These are phyloP conservation scores for Candida caryicola DNA, from an alignment of 805 yeast species.

Conservation along the genomic window DNA sequence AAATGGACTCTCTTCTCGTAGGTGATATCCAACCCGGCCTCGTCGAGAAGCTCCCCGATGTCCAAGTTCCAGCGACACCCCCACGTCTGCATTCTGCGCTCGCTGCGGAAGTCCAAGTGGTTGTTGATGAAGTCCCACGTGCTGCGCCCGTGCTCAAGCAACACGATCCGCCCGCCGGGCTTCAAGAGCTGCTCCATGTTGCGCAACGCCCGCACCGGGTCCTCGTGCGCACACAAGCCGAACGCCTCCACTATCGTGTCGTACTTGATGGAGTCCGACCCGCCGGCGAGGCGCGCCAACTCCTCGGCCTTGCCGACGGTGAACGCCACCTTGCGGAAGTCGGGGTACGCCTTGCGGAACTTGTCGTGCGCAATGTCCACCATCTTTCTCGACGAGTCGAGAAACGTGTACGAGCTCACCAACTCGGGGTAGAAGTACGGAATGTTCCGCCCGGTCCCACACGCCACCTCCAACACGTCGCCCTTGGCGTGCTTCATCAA, in stretches of 20 bases:
- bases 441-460: conserved; percentile 94
- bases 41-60: conserved; percentile 80
- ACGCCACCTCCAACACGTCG: conserved; percentile 89
- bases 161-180: conserved; percentile 85
- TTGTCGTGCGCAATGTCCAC: conserved; percentile 74
- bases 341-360: conserved; percentile 66
- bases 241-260: conserved; percentile 93
- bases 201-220: conserved; percentile 77
- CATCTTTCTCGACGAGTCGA: conserved; percentile 86
- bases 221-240: conserved; percentile 93
- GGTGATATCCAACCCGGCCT: conserved; percentile 79
- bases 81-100: conserved; percentile 82
- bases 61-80: conserved; percentile 98
- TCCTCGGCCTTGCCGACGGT: conserved; percentile 91
- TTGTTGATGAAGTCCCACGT: conserved; percentile 73
- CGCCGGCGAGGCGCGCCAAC: conserved; percentile 53
- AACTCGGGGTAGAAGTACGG: conserved; percentile 61
- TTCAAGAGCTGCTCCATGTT: conserved; percentile 71
- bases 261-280: conserved; percentile 50
- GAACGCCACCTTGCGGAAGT: conserved; percentile 71
- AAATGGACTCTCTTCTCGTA: conserved; percentile 79
- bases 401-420: conserved; percentile 72
- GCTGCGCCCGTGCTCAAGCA: conserved; percentile 92
- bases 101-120: conserved; percentile 79
- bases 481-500: conserved; percentile 75